Conservation (phyloP, 83 land plant genomes). For the Diphasiastrum complanatum region DNA sequence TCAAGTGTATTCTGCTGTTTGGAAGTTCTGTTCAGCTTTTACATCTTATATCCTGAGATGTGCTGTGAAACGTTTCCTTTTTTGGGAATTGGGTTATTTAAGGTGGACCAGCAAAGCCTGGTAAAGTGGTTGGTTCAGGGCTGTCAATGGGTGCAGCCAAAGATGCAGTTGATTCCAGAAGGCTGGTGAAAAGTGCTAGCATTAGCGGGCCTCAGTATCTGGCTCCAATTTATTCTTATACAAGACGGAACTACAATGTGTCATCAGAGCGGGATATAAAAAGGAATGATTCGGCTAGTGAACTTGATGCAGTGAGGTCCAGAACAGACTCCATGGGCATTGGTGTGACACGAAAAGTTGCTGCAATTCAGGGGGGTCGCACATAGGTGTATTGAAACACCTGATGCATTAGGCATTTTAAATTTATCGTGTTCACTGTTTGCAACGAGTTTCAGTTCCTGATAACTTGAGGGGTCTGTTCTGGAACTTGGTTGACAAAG, state of each 20-base stretch:
- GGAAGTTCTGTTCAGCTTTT: not conserved
- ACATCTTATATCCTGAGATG: not conserved
- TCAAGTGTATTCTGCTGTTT: not conserved
- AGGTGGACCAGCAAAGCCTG: constrained; percentile 17
- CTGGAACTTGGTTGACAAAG: too few relatives aligned
- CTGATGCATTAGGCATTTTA: too few relatives aligned
- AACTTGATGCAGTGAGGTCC: too few relatives aligned
- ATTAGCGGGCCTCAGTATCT: not conserved
- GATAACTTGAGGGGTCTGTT: too few relatives aligned
- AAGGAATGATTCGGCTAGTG: too few relatives aligned
- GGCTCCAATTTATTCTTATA: constrained; percentile 1
- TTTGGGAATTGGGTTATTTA: not conserved
- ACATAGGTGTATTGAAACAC: too few relatives aligned
- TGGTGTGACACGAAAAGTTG: too few relatives aligned
- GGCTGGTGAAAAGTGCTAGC: not conserved
- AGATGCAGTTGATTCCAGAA: constrained; percentile 1
- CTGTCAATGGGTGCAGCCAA: constrained; percentile 3
- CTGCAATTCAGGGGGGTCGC: too few relatives aligned
- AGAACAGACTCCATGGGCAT: too few relatives aligned
- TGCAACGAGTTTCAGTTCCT: too few relatives aligned
- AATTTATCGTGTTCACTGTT: too few relatives aligned
- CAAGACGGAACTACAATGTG: not conserved
- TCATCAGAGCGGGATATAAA: not conserved
- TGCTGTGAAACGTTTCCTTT: not conserved
- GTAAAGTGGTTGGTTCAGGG: constrained; percentile 15